Evolutionary conservation across 2,329 filamentous ascomycete genomes (phyloP).

Genomic region (Boeremia lycopersici): DNA sequence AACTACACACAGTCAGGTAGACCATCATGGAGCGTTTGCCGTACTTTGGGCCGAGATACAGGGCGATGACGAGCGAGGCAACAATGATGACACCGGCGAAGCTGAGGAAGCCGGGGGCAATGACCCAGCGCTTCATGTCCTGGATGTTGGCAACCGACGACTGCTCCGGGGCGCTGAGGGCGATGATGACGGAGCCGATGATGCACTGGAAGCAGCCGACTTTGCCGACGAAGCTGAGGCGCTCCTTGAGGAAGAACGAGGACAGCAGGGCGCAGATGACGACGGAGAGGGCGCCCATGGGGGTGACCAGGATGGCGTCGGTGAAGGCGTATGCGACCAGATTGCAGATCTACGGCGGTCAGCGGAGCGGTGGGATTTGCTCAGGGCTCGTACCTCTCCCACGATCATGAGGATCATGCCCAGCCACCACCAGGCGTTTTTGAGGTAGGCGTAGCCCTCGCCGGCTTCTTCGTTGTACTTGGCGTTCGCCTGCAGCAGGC

Average conservation of each 20-base stretch:
- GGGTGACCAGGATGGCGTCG: conserved; percentile 93
- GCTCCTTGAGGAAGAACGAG: conserved; percentile 93
- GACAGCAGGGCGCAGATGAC: conserved; percentile 91
- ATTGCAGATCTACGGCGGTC: conserved; percentile 70
- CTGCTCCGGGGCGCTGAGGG: conserved; percentile 87
- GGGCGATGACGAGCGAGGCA: conserved; percentile 71
- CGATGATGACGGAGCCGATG: conserved; percentile 89
- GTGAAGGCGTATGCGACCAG: conserved; percentile 97
- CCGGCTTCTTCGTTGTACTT: conserved; percentile 97
- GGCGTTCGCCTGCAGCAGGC: conserved; percentile 86
- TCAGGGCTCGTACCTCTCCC: conserved; percentile 65
- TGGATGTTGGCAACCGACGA: conserved; percentile 87
- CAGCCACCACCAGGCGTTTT: conserved; percentile 92
- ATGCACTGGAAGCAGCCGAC: conserved; percentile 96
- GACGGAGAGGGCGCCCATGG: conserved; percentile 86
- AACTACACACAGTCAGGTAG: conserved; percentile 94
- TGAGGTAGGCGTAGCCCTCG: conserved; percentile 96
- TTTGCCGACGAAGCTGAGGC: conserved; percentile 93
- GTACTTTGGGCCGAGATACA: conserved; percentile 84
- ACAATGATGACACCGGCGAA: conserved; percentile 85
- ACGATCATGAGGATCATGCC: conserved; percentile 98
- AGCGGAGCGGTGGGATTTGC: no score
- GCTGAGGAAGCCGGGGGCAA: conserved; percentile 82
- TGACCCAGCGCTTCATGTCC: conserved; percentile 87
- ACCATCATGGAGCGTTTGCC: conserved; percentile 98